Percentiles rank a stretch among this genome's conserved stretches.
Conservation (phyloP, 2,329 filamentous ascomycete species). For the Tolypocladium paradoxum region DNA sequence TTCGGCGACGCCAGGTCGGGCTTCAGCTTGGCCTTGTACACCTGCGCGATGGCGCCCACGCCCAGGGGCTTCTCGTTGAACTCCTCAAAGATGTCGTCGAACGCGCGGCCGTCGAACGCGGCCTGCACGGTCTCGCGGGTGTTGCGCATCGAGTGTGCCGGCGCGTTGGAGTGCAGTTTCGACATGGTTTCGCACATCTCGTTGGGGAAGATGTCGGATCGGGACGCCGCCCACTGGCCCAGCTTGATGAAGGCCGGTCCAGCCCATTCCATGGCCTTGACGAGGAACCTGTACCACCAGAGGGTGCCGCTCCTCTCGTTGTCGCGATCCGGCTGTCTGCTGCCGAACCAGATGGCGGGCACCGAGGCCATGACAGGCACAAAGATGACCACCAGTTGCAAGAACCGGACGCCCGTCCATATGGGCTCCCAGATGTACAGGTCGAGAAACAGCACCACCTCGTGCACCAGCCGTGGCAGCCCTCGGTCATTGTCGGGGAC, state of each 20-base stretch:
- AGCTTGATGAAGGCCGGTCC: slow-evolving; percentile 98
- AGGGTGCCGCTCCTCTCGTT: slow-evolving; percentile 72
- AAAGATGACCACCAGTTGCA: slow-evolving; percentile 81
- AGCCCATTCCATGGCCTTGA: slow-evolving; percentile 80
- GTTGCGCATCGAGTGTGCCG: slow-evolving; percentile 72
- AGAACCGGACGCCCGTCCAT: slow-evolving; percentile 75
- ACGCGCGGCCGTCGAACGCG: slow-evolving; percentile 69
- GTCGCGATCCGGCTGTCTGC: slow-evolving; percentile 49
- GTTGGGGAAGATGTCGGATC: slow-evolving; percentile 89
- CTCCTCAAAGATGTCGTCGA: slow-evolving; percentile 92
- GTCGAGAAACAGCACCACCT: slow-evolving; percentile 57
- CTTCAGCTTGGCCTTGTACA: slow-evolving; percentile 91
- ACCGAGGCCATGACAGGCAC: slow-evolving; percentile 76
- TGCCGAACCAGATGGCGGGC: slow-evolving; percentile 72
- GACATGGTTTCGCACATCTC: slow-evolving; percentile 93
- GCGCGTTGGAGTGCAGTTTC: slow-evolving; percentile 85
- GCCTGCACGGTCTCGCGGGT: slow-evolving; percentile 71
- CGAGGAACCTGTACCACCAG: slow-evolving; percentile 91
- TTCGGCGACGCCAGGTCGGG: slow-evolving; percentile 59
- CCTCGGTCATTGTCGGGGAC: slow-evolving; percentile 52
- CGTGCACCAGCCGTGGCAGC: slow-evolving; percentile 45
- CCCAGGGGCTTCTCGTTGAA: slow-evolving; percentile 84
- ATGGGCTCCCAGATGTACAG: slow-evolving; percentile 72
- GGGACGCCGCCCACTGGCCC: slow-evolving; percentile 95
- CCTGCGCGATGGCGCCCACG: slow-evolving; percentile 92